A percentile compares a stretch with the other conserved stretches of the same genome.
Evolutionary conservation across 2,329 filamentous ascomycete genomes (phyloP).

Genomic region (Colletotrichum orchidophilum): DNA sequence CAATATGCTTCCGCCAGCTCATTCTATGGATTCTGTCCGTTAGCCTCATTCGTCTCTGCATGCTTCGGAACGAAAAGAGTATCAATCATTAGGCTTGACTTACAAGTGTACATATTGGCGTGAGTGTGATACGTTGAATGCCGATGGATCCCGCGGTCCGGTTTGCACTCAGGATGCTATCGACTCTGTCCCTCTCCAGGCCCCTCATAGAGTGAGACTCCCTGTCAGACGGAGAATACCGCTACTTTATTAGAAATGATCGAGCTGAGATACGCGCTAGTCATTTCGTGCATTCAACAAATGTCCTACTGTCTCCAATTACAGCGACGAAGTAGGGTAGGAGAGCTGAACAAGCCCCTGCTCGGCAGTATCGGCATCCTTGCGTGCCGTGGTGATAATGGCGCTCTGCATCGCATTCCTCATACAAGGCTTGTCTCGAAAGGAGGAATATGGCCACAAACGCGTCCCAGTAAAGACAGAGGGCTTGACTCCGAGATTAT

Average conservation of each 20-base stretch:
- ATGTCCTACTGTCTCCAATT: constrained; percentile 15
- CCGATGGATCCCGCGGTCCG: too few relatives aligned
- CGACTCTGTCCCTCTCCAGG: too few relatives aligned
- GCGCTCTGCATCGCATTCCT: neutral
- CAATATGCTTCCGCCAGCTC: too few relatives aligned
- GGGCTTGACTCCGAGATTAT: neutral
- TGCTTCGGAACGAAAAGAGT: neutral
- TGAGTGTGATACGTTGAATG: too few relatives aligned
- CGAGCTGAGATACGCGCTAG: neutral
- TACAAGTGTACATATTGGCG: neutral
- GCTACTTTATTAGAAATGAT: neutral
- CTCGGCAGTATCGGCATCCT: neutral
- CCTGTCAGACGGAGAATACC: neutral
- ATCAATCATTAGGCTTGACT: neutral
- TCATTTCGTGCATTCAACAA: constrained; percentile 12
- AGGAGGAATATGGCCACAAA: neutral
- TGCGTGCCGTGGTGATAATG: constrained; percentile 6
- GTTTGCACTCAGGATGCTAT: too few relatives aligned
- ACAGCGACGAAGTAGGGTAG: neutral
- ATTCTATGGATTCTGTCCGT: neutral
- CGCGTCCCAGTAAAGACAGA: neutral
- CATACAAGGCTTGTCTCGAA: neutral
- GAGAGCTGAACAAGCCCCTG: constrained; percentile 14
- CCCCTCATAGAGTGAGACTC: neutral
- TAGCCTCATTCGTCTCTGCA: neutral